Evolutionary conservation across 371 early-diverging fungal species (phyloP).

Genomic region (Mucor lusitanicus): DNA sequence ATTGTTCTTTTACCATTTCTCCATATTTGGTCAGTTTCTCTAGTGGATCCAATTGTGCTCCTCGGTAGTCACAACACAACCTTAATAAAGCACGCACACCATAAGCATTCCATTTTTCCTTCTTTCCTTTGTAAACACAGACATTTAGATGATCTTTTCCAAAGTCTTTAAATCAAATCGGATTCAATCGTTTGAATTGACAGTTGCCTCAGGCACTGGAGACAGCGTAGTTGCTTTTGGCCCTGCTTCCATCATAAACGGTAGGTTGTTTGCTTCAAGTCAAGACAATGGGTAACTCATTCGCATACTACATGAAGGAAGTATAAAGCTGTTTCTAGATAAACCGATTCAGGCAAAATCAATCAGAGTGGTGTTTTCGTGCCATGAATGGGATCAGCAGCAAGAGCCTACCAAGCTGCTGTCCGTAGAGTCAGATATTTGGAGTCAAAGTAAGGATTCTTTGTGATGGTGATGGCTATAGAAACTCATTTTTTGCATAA

Average conservation of each 20-base stretch:
- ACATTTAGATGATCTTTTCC: conserved; percentile 22
- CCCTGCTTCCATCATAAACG: conserved; percentile 46
- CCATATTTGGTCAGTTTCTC: background rate
- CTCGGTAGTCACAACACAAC: background rate
- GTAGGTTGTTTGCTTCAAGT: conserved; percentile 16
- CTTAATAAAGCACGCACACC: background rate
- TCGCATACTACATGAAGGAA: conserved; percentile 20
- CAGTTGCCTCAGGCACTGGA: conserved; percentile 26
- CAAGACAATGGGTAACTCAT: background rate
- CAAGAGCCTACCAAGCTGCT: conserved; percentile 22
- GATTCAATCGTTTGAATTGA: conserved; percentile 30
- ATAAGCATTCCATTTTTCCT: conserved; percentile 2
- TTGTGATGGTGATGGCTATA: background rate
- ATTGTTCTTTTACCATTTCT: no score
- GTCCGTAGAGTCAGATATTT: conserved; percentile 35
- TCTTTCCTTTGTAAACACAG: conserved; percentile 5
- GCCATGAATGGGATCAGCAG: conserved; percentile 27
- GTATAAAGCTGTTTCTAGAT: conserved; percentile 35
- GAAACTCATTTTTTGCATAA: background rate
- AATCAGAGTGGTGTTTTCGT: conserved; percentile 38
- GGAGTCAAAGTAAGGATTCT: conserved; percentile 8
- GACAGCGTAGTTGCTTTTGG: conserved; percentile 40
- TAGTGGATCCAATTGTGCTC: background rate
- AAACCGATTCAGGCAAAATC: conserved; percentile 29
- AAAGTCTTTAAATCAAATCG: conserved; percentile 26